These are phyloP conservation scores for Candolleomyces aberdarensis DNA, from an alignment of 768 basidiomycete species.

Conservation along the genomic window DNA sequence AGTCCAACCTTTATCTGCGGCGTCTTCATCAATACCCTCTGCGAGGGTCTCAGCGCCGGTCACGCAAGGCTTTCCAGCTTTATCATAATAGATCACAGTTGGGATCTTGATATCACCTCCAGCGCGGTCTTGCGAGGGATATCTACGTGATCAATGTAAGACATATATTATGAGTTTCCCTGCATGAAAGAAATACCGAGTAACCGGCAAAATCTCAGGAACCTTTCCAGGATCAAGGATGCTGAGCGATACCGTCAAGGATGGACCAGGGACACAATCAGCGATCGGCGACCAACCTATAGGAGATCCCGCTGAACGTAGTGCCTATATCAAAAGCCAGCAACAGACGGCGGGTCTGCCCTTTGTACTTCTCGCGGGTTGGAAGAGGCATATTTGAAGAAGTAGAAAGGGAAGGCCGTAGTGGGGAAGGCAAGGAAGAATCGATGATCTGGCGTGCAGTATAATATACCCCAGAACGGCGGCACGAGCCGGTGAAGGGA, in stretches of 20 bases:
- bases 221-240: constrained; percentile 23
- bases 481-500: no score
- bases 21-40: constrained; percentile 12
- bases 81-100: constrained; percentile 13
- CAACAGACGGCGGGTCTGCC: constrained; percentile 5
- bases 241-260: constrained; percentile 11
- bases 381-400: not conserved
- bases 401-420: not conserved
- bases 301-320: constrained; percentile 14
- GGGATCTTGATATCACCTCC: constrained; percentile 16
- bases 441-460: no score
- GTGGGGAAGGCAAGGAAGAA: no score
- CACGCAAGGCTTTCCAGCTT: constrained; percentile 7
- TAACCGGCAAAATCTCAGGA: constrained; percentile 24
- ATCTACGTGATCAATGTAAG: constrained; percentile 4
- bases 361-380: constrained; percentile 4
- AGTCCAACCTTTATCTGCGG: constrained; percentile 12
- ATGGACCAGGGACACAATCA: not conserved
- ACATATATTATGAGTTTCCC: not conserved
- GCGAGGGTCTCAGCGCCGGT: constrained; percentile 11
- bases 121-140: constrained; percentile 12
- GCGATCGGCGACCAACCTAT: constrained; percentile 4
- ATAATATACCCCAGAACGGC: no score
- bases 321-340: constrained; percentile 13
- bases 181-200: constrained; percentile 14